Conservation (phyloP, 352 stramenopile genomes). For the Plasmopara viticola region DNA sequence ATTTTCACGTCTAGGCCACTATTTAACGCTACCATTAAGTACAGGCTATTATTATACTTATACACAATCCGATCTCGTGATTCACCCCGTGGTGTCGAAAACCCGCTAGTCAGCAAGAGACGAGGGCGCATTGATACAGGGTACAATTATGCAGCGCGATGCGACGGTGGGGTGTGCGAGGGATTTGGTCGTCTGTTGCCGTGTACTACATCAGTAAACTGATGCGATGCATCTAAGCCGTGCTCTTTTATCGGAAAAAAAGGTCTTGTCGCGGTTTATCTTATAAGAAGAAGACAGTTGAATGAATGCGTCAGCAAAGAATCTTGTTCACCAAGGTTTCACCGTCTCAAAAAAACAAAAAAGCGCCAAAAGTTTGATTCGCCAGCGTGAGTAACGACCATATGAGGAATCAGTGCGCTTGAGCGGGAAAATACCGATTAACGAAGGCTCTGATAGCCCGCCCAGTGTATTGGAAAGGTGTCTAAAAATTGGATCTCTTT, state of each 20-base stretch:
- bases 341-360: background rate
- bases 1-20: too few relatives aligned
- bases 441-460: background rate
- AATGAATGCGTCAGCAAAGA: background rate
- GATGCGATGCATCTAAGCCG: background rate
- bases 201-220: conserved; percentile 2
- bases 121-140: too few relatives aligned
- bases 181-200: conserved; percentile 9
- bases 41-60: conserved; percentile 7
- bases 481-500: too few relatives aligned
- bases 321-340: background rate
- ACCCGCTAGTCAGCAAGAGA: too few relatives aligned
- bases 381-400: background rate
- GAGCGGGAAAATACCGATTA: background rate
- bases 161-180: conserved; percentile 4
- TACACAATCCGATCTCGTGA: conserved; percentile 11
- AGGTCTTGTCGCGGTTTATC: background rate
- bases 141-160: conserved; percentile 4
- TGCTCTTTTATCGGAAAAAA: too few relatives aligned
- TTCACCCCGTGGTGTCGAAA: conserved; percentile 6
- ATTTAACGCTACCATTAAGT: background rate
- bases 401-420: background rate
- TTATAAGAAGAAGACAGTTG: background rate
- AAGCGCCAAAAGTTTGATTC: background rate
- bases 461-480: background rate